A percentile compares a stretch with the other conserved stretches of the same genome.
phyloP scores from a whole-genome alignment of 139 green algal species.

The Zygnema circumcarinatum region DNA sequence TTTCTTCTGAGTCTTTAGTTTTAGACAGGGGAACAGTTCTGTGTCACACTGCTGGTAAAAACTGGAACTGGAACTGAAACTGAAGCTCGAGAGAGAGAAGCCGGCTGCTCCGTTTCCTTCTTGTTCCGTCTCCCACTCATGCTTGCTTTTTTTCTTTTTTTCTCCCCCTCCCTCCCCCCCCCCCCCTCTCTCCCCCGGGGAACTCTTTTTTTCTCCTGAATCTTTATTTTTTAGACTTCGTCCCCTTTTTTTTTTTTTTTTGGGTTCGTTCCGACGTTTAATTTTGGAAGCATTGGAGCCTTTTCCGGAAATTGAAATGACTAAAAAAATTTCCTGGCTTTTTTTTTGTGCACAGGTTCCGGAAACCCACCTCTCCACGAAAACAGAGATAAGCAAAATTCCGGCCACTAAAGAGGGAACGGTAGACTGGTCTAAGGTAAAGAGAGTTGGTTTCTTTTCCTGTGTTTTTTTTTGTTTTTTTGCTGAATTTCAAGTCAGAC shows the following conservation, averaged over 20 bases:
- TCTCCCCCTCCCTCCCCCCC: background rate
- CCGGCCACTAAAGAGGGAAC: conserved; percentile 68
- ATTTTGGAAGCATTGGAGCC: background rate
- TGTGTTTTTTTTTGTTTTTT: too few species aligned
- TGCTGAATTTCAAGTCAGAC: background rate
- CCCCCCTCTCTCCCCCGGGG: background rate
- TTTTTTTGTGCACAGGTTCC: background rate
- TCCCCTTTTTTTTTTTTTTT: background rate
- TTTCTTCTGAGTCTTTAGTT: too few species aligned
- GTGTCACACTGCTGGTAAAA: too few species aligned
- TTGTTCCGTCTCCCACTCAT: background rate
- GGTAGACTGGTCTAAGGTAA: conserved; percentile 49
- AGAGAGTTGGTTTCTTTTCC: too few species aligned
- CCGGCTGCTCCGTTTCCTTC: background rate
- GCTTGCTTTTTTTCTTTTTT: too few species aligned
- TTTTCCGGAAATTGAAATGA: too few species aligned
- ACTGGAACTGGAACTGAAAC: too few species aligned
- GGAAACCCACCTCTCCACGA: background rate
- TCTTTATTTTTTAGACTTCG: background rate
- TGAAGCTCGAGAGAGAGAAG: too few species aligned
- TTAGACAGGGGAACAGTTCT: too few species aligned
- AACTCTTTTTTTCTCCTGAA: background rate
- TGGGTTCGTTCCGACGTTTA: background rate
- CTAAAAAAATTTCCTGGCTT: background rate
- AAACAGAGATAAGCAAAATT: conserved; percentile 1